A percentile compares a stretch with the other conserved stretches of the same genome.
These are phyloP conservation scores for Myriosclerotinia curreyana DNA, from an alignment of 2,329 filamentous ascomycete genomes.

Conservation along the genomic window DNA sequence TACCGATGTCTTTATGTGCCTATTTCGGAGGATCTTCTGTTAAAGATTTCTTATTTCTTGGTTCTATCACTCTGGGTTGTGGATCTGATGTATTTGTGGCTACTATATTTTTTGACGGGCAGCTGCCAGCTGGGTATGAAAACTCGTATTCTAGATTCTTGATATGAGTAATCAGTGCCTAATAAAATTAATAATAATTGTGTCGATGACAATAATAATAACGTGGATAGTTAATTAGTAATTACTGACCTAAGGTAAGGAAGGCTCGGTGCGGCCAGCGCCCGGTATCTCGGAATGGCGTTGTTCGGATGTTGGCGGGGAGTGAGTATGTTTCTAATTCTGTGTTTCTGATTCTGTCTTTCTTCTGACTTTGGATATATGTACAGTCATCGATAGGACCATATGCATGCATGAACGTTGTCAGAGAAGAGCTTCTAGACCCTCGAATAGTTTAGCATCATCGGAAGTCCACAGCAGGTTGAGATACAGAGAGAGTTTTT, in stretches of 20 bases:
- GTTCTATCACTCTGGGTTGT: background rate
- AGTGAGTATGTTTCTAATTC: background rate
- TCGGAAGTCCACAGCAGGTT: background rate
- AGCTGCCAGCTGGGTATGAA: slow-evolving; percentile 7
- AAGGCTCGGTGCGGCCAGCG: background rate
- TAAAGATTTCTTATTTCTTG: background rate
- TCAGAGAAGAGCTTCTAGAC: background rate
- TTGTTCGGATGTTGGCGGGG: slow-evolving; percentile 6
- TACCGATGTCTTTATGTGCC: background rate
- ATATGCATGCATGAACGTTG: background rate
- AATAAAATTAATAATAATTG: too few relatives aligned
- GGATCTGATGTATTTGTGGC: background rate
- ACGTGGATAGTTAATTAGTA: too few relatives aligned
- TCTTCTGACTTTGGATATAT: too few relatives aligned
- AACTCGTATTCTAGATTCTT: slow-evolving; percentile 8
- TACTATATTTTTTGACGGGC: slow-evolving; percentile 1
- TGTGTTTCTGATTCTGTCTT: background rate
- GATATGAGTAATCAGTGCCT: too few relatives aligned
- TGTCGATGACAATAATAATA: too few relatives aligned
- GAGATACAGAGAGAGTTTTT: background rate
- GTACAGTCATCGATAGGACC: background rate
- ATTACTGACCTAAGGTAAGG: background rate
- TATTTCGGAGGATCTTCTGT: background rate
- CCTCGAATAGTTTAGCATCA: background rate
- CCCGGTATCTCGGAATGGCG: slow-evolving; percentile 8